Conservation (phyloP, 2,329 filamentous ascomycete species). For the Colletotrichum zoysiae region DNA sequence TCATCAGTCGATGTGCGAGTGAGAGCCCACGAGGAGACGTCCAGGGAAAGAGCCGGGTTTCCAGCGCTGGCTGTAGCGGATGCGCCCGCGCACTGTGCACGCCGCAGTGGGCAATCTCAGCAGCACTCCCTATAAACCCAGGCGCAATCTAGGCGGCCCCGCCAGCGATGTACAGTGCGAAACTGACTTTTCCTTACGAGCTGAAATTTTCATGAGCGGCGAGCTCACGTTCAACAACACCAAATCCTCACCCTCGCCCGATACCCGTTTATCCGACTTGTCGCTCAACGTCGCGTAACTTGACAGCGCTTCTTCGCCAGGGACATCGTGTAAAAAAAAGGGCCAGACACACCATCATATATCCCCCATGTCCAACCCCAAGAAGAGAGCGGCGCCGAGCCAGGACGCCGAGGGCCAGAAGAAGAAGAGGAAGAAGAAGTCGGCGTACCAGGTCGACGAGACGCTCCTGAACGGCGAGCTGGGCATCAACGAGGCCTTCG, state of each 20-base stretch:
- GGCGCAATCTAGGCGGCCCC: not conserved
- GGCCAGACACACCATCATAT: not conserved
- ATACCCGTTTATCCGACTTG: not conserved
- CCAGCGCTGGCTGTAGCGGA: slow-evolving; percentile 6
- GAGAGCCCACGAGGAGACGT: not conserved
- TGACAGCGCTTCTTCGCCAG: not conserved
- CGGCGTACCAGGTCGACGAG: slow-evolving; percentile 66
- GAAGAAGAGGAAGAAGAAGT: slow-evolving; percentile 69
- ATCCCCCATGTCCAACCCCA: slow-evolving; percentile 55
- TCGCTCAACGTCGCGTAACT: not conserved
- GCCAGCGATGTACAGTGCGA: slow-evolving; percentile 26
- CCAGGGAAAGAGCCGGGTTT: not conserved
- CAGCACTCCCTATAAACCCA: not conserved
- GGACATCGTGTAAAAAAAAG: not conserved
- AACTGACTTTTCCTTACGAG: slow-evolving; percentile 11
- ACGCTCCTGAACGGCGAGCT: slow-evolving; percentile 74
- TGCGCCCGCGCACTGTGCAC: slow-evolving; percentile 18
- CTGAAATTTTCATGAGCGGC: slow-evolving; percentile 35
- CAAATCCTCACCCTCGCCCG: not conserved
- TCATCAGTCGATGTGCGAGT: no score
- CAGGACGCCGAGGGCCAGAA: slow-evolving; percentile 55
- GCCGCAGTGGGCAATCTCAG: not conserved
- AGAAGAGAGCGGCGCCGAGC: slow-evolving; percentile 69
- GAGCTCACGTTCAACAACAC: slow-evolving; percentile 28
- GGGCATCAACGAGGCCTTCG: slow-evolving; percentile 83